Evolutionary conservation across 495 filamentous ascomycete species (phyloP).

Genomic region (Cetradonia linearis): DNA sequence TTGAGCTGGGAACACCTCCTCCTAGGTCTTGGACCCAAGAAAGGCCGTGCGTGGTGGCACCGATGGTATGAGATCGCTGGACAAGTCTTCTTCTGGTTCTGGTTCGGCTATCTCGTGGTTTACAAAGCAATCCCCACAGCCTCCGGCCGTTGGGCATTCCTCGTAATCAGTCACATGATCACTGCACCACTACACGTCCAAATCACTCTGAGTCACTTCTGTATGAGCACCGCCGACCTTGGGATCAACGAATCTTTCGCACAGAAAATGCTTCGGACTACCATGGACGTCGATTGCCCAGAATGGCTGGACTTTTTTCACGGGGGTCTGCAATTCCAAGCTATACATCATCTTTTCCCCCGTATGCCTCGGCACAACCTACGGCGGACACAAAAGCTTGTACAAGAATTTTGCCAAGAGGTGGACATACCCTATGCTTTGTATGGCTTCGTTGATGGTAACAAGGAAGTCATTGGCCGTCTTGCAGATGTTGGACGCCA

Average conservation of each 20-base stretch:
- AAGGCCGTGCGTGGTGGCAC: slow-evolving; percentile 82
- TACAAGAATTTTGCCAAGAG: slow-evolving; percentile 82
- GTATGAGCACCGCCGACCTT: slow-evolving; percentile 89
- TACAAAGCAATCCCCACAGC: slow-evolving; percentile 66
- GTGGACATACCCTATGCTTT: slow-evolving; percentile 88
- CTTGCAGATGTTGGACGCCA: slow-evolving; percentile 83
- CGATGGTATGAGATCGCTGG: slow-evolving; percentile 75
- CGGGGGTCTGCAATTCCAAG: slow-evolving; percentile 93
- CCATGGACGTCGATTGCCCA: slow-evolving; percentile 96
- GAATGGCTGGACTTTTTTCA: slow-evolving; percentile 95
- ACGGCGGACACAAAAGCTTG: slow-evolving; percentile 66
- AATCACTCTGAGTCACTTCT: slow-evolving; percentile 94
- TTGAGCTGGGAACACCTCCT: slow-evolving; percentile 78
- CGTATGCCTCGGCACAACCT: slow-evolving; percentile 94
- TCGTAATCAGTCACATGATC: slow-evolving; percentile 80
- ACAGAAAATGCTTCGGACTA: slow-evolving; percentile 93
- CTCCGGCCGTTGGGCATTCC: slow-evolving; percentile 59
- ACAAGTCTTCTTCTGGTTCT: slow-evolving; percentile 82
- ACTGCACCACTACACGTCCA: slow-evolving; percentile 85
- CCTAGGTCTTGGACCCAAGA: slow-evolving; percentile 61
- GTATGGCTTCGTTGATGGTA: slow-evolving; percentile 89
- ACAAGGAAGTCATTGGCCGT: slow-evolving; percentile 73
- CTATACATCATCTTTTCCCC: slow-evolving; percentile 88
- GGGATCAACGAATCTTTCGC: slow-evolving; percentile 84
- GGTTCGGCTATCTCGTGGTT: slow-evolving; percentile 81